Evolutionary conservation across 163 green algal species (phyloP).

Genomic region (Volvox carteri): DNA sequence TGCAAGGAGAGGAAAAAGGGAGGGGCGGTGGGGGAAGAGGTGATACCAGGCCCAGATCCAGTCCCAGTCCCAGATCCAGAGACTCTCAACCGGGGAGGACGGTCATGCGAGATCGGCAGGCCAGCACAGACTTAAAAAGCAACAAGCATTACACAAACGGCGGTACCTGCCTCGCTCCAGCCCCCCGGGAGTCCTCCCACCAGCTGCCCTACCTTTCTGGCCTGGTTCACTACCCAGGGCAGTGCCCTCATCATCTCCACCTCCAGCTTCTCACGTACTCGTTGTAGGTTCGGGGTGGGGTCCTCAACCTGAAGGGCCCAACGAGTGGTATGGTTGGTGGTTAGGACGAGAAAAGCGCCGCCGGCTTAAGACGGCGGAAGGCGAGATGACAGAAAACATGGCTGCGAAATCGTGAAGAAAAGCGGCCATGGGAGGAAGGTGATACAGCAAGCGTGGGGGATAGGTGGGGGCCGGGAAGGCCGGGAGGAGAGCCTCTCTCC

Average conservation of each 20-base stretch:
- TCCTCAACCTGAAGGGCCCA: conserved; percentile 81
- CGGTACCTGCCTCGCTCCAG: no score
- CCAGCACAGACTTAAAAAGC: no score
- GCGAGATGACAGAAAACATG: not conserved
- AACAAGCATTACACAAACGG: no score
- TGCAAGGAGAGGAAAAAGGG: not conserved
- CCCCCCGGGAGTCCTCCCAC: no score
- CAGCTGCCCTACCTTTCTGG: conserved; percentile 24
- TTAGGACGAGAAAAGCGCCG: not conserved
- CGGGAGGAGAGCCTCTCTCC: not conserved
- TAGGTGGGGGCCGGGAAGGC: not conserved
- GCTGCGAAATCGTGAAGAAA: not conserved
- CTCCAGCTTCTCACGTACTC: conserved; percentile 80
- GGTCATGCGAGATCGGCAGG: no score
- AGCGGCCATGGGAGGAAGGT: not conserved
- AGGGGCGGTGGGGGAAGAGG: not conserved
- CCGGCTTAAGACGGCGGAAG: not conserved
- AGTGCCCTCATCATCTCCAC: conserved; percentile 63
- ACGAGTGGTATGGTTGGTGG: not conserved
- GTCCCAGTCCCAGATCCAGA: no score
- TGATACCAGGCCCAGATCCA: no score
- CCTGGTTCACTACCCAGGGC: conserved; percentile 63
- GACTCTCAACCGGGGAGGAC: no score
- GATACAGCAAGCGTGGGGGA: not conserved
- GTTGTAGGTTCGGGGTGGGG: conserved; percentile 79